phyloP scores from a whole-genome alignment of 2,329 filamentous ascomycete genomes.

The Magnaporthales sp. region DNA sequence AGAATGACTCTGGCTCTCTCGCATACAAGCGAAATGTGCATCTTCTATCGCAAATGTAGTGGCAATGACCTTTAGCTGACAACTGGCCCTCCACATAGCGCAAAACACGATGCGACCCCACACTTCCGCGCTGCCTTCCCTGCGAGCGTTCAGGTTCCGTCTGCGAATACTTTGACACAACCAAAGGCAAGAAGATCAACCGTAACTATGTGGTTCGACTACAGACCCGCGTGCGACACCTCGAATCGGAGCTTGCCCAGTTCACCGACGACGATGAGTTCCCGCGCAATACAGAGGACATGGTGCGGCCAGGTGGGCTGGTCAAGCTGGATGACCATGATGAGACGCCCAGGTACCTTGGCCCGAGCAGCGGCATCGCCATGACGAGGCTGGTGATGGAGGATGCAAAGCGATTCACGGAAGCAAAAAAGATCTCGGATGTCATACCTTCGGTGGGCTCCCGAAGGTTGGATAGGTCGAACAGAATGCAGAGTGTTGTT shows the following conservation, averaged over 20 bases:
- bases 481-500: constrained; percentile 57
- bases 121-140: constrained; percentile 80
- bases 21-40: not conserved
- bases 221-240: constrained; percentile 72
- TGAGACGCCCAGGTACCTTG: constrained; percentile 80
- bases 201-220: constrained; percentile 88
- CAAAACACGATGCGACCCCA: constrained; percentile 93
- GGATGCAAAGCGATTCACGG: constrained; percentile 86
- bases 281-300: constrained; percentile 67
- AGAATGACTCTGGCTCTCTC: not conserved
- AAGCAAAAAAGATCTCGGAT: constrained; percentile 84
- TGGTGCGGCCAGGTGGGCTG: constrained; percentile 77
- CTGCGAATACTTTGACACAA: constrained; percentile 93
- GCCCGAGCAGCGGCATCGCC: constrained; percentile 89
- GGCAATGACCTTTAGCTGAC: not conserved
- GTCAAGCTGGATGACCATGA: constrained; percentile 79
- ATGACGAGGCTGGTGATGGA: constrained; percentile 95
- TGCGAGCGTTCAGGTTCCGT: constrained; percentile 86
- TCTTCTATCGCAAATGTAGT: not conserved
- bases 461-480: constrained; percentile 43
- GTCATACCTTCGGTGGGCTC: constrained; percentile 69
- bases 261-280: constrained; percentile 70
- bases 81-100: constrained; percentile 45
- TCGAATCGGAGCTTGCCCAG: constrained; percentile 74
- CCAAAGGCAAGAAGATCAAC: constrained; percentile 77